Base-by-base conservation (phyloP, 2,329 filamentous ascomycete species). In the Fonsecaea multimorphosa region DNA sequence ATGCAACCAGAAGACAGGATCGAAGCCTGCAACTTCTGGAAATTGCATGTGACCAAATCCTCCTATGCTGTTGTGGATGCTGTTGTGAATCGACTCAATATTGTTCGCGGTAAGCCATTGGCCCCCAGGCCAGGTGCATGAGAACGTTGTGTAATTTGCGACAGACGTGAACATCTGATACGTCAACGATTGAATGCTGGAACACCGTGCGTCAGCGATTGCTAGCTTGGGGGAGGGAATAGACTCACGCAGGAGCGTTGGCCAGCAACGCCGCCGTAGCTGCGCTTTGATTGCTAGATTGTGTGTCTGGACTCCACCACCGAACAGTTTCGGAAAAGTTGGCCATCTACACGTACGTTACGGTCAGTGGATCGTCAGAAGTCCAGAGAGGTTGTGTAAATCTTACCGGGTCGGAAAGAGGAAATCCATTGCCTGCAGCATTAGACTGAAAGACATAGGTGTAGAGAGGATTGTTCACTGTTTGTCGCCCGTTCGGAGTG, bases 1-100 rank as follows among this genome's bases (percentile, higher is more conserved):
- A 72, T 94, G 91, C 8, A 94, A 78, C 78, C 89, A 91, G 77
- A 94, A 93, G 12, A 91, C 79, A 0, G 91, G 91, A 73, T 96
- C 92, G 74, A 92, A 96, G 0, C 89, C 86, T 1, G 91, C 90
- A 71, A 90, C 89, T 19, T 87, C 86, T 34, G 88, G 86, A 75
- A 86, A 90, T 49, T 84, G 86, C 86, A 91, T 90, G 72, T 92
- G 89, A 1, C 90, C 82, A 65, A 78, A 76, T 60, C 84, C 78
- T 34, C 85, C 90, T 2, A 84, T 81, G 56, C 84, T 81, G 34
- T 83, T 83, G 68, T 84, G 82, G 36, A 84, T 78, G 32, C 73
- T 75, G 70, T 82, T 81, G 68, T 84, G 82, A 24, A 84, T 70
- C 27, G 76, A 76, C 66, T 84, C 82, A 2, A 84, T 65, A 55